Evolutionary conservation across 208 protist genomes (phyloP), one percentile per base, ranked within the genome.

Genomic region (Sergeia podlipaevii): DNA sequence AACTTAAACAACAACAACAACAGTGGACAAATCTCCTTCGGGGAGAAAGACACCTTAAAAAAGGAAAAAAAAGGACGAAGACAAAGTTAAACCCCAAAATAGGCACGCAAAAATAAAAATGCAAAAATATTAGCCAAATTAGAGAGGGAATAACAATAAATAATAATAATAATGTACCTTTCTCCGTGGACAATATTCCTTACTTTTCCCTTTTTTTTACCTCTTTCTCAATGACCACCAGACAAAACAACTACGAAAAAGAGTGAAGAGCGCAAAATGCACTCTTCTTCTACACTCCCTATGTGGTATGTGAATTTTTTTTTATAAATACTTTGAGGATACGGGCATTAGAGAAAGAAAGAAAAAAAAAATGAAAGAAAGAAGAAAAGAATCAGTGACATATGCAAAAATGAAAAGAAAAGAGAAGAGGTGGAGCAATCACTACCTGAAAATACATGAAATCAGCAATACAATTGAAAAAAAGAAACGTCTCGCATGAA

Each of bases 61-160:
- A 39, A 50, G 58, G 28, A 26, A 28, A 50, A 38, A 56, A 23
- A 42, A 51, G 46, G 33, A 61, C 26, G 24, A 43, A 61, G 27
- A 32, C 24, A 20, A 8, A 48, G 30, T n/a, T 23, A 52, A 30
- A 46, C 7, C 47, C n/a, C 30, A 60, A 20, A 45, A 29, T 15
- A 51, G 36, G 4, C 51, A 55, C 2, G 57, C 11, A 56, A 33
- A 2, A 63, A 47, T 18, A 49, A 32, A 50, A 4, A 17, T 18
- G 11, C 49, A 29, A 3, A 44, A 20, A 32, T 3, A 24, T 26
- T 34, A 23, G n/a, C 42, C 17, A 33, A 56, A 4, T 18, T 36
- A 54, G 23, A 44, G 20, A 45, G 17, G 10, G 38, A 58, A 7
- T n/a, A n/a, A 47, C 7, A 47, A 18, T 41, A 37, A 34, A 27